Conservation (phyloP, 352 stramenopile species). For the Pythium folliculosum region DNA sequence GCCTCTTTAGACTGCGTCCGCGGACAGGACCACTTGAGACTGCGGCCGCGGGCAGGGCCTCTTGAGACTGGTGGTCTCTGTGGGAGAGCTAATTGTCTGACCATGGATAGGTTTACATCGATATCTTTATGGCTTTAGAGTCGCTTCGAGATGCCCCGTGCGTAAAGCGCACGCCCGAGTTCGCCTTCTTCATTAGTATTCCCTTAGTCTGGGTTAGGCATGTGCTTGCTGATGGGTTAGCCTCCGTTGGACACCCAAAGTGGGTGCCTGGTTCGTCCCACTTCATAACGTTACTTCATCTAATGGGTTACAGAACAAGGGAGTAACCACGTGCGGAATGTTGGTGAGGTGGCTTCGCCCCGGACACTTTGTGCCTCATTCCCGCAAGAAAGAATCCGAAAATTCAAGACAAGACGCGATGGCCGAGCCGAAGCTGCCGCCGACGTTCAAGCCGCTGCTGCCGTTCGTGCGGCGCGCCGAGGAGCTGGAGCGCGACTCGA, state of each 20-base stretch:
- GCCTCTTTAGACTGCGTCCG: too few species aligned
- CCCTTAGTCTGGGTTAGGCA: background rate
- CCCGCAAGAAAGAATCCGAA: background rate
- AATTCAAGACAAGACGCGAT: constrained; percentile 32
- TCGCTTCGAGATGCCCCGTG: too few species aligned
- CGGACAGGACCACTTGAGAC: too few species aligned
- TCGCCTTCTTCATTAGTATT: too few species aligned
- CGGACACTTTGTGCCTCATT: background rate
- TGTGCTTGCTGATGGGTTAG: background rate
- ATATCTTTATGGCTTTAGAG: too few species aligned
- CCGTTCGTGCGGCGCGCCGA: constrained; percentile 94
- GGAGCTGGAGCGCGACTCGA: constrained; percentile 93
- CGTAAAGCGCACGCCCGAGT: too few species aligned
- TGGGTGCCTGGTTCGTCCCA: background rate
- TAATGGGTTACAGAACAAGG: background rate
- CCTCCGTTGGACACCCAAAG: background rate
- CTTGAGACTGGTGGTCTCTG: too few species aligned
- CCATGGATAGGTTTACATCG: too few species aligned
- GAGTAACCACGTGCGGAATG: constrained; percentile 30
- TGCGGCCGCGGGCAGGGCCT: too few species aligned
- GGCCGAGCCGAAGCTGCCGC: constrained; percentile 81
- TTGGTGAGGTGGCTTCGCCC: constrained; percentile 17
- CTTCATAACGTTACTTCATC: constrained; percentile 29
- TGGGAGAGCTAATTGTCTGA: too few species aligned
- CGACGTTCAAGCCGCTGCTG: constrained; percentile 93